Evolutionary conservation across 2,329 filamentous ascomycete species (phyloP).

Genomic region (Fusarium tjaetaba): DNA sequence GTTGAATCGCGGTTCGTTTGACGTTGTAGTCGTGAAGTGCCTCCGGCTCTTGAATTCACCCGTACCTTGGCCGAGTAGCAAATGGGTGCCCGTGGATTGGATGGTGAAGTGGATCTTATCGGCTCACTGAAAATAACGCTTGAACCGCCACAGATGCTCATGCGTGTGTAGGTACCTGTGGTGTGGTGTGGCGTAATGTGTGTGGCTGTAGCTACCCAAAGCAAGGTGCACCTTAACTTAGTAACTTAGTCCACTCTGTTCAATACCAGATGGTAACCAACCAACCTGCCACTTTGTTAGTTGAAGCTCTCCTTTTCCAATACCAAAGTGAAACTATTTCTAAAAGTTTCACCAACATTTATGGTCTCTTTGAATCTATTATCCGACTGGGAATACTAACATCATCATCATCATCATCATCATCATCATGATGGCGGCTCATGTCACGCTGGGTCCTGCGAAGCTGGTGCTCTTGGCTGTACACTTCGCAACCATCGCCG

Average conservation of each 20-base stretch:
- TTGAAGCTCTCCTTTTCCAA: not conserved
- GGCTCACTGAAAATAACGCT: constrained; percentile 24
- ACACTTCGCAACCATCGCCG: constrained; percentile 72
- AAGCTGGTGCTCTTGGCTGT: constrained; percentile 79
- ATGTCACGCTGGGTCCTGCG: constrained; percentile 63
- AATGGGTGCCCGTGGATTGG: constrained; percentile 40
- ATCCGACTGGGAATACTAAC: not conserved
- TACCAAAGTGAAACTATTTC: not conserved
- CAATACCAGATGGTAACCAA: not conserved
- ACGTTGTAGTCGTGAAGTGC: constrained; percentile 39
- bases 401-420: not conserved
- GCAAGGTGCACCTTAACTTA: not conserved
- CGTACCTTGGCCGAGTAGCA: constrained; percentile 43
- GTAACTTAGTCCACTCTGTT: not conserved
- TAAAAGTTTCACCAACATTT: not conserved
- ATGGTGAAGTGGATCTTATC: not conserved
- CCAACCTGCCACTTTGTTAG: constrained; percentile 33
- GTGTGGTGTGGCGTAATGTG: not conserved
- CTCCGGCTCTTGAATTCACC: constrained; percentile 39
- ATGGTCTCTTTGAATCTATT: not conserved
- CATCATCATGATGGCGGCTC: constrained; percentile 38
- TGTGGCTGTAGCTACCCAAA: constrained; percentile 18
- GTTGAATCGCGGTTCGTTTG: constrained; percentile 39
- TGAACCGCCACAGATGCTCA: not conserved
- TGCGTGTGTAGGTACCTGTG: too few species aligned